Evolutionary conservation across 2,329 filamentous ascomycete species (phyloP), one percentile per base, ranked within the genome.

Genomic region (Fusarium setosum): DNA sequence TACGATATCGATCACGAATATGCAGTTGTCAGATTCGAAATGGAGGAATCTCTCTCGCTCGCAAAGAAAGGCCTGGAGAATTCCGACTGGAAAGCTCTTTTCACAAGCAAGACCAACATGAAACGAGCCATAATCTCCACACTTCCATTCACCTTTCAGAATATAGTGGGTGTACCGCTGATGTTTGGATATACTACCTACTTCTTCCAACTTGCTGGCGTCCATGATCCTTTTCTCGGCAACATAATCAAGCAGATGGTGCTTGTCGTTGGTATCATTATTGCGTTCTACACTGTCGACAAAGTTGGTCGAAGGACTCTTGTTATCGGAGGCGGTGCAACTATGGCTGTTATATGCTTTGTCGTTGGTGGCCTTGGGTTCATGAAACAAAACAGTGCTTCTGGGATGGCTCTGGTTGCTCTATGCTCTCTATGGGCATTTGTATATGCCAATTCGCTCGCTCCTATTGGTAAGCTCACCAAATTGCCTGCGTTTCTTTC

Each of bases 181-280:
- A 63, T 72, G 47, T 70, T 69, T 35, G 58, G 58, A 13, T 72
- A 71, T 31, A 62, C 67, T 3, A 69, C 61, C 20, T 72, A 71
- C 18, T 72, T 72, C 41, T 71, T 72, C 51, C 45, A 65, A 32
- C 62, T 70, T 3, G 67, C 68, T 6, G 58, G 63, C 8, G 56
- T 70, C 6, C 41, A 54, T 2, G 66, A 72, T 24, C 70, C 70
- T 5, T 72, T 71, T 47, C 50, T 70, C 3, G 67, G 66, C 3
- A 71, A 40, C 42, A 45, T 45, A 29, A 45, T 71, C 15, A 67
- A 59, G 24, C 53, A 59, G 12, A 56, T 69, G 42, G 42, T 45
- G 20, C 42, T 45, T 45, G 42, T 45, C 29, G 42, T 45, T 7
- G 42, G 26, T 11, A 45, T 68, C 29, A 65, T 68, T 1, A 45